Base-by-base conservation (phyloP, 768 basidiomycete genomes). In the Strobilomyces echinocephalus region DNA sequence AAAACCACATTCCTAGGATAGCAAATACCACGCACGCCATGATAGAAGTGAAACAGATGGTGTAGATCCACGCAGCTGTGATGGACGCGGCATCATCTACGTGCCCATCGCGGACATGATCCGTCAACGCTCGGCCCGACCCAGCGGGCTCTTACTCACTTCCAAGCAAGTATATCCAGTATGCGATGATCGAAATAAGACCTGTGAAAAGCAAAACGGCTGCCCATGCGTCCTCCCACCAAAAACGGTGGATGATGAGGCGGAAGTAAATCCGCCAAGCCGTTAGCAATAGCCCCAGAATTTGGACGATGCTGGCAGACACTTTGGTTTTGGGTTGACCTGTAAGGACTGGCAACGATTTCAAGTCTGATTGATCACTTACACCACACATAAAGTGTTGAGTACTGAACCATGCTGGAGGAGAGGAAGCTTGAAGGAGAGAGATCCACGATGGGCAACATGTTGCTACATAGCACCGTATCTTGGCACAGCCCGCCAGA, bases 221-320 rank as follows among this genome's bases (percentile, higher is more conserved):
- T 20, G 31, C 44, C 44, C 30, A 45, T n/a, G n/a, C 44, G 12
- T 45, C 44, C 7, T 45, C 44, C 46, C 10, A 46, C 46, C 45
- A 46, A 11, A 46, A 46, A 7, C 46, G 46, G 20, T 35, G 14
- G 20, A 35, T 46, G 8, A 9, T 6, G 45, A 63, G 38, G 16
- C 62, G 62, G 28, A 63, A 49, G n/a, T 52, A 63, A 26, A 63
- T 55, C 31, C 62, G 49, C 55, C 56, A 64, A 6, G 43, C 53
- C 2, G 62, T 63, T 34, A 63, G 28, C 2, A 53, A 2, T 16
- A 62, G 46, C 14, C 56, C 61, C 4, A 59, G 26, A 15, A 12
- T 43, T 18, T 62, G 52, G 40, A 59, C 44, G 14, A 56, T 46
- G 9, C 41, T 49, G 18, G 53, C 15, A 31, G 43, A 31, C 30